These are phyloP conservation scores for Rosa hybrid DNA, from an alignment of 331 rosid genomes.

Conservation along the genomic window DNA sequence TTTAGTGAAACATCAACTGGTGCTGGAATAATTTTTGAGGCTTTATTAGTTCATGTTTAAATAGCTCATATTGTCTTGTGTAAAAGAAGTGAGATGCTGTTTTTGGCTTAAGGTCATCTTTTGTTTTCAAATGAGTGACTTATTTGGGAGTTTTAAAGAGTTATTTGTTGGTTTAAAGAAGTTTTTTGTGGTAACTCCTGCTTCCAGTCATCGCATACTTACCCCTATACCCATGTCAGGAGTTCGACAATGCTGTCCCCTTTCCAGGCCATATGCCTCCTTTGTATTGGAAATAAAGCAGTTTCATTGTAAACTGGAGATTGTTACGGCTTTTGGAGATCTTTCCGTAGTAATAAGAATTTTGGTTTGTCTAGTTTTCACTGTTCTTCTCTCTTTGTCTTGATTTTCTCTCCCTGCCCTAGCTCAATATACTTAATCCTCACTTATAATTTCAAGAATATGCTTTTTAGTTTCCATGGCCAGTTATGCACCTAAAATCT, in stretches of 20 bases:
- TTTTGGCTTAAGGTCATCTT: not conserved
- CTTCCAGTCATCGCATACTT: not conserved
- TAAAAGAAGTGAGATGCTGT: not conserved
- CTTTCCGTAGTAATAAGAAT: not conserved
- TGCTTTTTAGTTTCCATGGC: not conserved
- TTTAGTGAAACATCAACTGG: not conserved
- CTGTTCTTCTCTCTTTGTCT: not conserved
- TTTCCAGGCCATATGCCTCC: not conserved
- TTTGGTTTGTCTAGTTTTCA: not conserved
- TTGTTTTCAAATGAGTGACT: not conserved
- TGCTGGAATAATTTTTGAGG: not conserved
- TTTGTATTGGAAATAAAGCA: not conserved
- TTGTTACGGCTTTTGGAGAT: not conserved
- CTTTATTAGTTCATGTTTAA: not conserved
- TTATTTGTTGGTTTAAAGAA: not conserved
- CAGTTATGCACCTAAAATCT: not conserved
- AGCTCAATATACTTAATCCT: not conserved
- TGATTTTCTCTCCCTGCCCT: not conserved
- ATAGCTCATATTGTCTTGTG: not conserved
- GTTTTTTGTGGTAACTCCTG: not conserved
- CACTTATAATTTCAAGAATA: not conserved
- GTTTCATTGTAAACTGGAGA: not conserved
- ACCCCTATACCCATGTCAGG: not conserved
- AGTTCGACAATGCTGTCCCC: not conserved
- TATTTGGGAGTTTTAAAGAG: not conserved